Base-by-base conservation (phyloP, 768 basidiomycete genomes). In the Solioccasus polychromus region DNA sequence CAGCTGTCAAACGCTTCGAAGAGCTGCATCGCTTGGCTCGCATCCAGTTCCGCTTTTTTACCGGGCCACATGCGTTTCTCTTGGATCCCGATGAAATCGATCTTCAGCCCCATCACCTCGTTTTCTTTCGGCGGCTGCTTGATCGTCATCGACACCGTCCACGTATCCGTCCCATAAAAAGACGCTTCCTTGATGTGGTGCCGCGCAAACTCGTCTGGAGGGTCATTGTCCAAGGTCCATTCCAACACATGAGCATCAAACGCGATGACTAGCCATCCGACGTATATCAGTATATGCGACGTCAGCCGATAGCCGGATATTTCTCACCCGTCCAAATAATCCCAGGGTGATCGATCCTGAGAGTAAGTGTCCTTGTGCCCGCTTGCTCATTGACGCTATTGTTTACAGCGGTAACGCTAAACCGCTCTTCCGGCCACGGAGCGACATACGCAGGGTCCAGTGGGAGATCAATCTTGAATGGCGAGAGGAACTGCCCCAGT, bases 171-270 rank as follows among this genome's bases (percentile, higher is more conserved):
- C 2, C 84, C 86, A 54, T 90, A 91, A 64, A 88, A 91, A 3
- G 92, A 92, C 0, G 80, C 91, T 62, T 94, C 91, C 61, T 92
- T 96, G 68, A 97, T 79, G 55, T 92, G 89, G 59, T 98, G 95
- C 8, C 92, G 77, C 7, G 77, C 78, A 53, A 75, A 70, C 45
- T 88, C 86, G 42, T 80, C 66, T 0, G 91, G 89, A 2, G 95
- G 92, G 44, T 80, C 78, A 50, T 83, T 71, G 52, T 91, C 87
- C 29, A 93, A 72, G 14, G 79, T 82, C 94, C 94, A 97, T 42
- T 77, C 67, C 8, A 94, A 64, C 12, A 97, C 89, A 48, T 94
- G 85, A 0, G 91, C 94, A 39, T 94, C 88, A 59, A 98, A 96
- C 0, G 92, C 87, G 43, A 98, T 77, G 4, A 88, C 92, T 81